A percentile compares a stretch with the other conserved stretches of the same genome.
phyloP scores from a whole-genome alignment of 176 grass and related monocot genomes.

The Eremochloa ophiuroides region DNA sequence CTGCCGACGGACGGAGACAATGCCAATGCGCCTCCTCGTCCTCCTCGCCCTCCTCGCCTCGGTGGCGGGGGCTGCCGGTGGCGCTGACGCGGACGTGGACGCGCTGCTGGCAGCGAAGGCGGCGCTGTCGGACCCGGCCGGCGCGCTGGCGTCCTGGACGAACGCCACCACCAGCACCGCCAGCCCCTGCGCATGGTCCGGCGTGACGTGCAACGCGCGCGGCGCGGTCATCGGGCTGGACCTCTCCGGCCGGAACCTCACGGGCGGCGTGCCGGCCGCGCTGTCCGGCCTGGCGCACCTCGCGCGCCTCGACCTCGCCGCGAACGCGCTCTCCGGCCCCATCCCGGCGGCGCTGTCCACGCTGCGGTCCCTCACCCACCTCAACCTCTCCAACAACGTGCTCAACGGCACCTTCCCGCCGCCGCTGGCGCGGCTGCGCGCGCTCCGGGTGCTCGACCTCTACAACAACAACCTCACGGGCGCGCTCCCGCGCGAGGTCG shows the following conservation, averaged over 20 bases:
- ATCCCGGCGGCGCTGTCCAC: slow-evolving; percentile 44
- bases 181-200: slow-evolving; percentile 35
- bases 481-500: slow-evolving; percentile 37
- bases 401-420: slow-evolving; percentile 61
- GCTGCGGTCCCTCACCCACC: slow-evolving; percentile 44
- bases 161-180: not conserved
- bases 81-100: slow-evolving; percentile 19
- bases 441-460: slow-evolving; percentile 64
- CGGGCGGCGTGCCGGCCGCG: slow-evolving; percentile 38
- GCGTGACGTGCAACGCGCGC: slow-evolving; percentile 51
- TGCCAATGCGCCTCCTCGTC: slow-evolving; percentile 4
- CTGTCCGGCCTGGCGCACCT: slow-evolving; percentile 29
- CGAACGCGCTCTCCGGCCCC: slow-evolving; percentile 45
- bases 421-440: slow-evolving; percentile 29
- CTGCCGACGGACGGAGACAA: not conserved
- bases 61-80: not conserved
- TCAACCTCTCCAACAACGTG: slow-evolving; percentile 89
- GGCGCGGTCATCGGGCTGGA: slow-evolving; percentile 54
- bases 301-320: slow-evolving; percentile 43
- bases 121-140: slow-evolving; percentile 44
- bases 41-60: not conserved
- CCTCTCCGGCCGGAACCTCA: slow-evolving; percentile 70
- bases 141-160: slow-evolving; percentile 50
- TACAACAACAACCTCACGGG: slow-evolving; percentile 93
- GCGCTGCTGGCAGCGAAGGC: slow-evolving; percentile 64